Base-by-base conservation (phyloP, 2,329 filamentous ascomycete genomes). In the Fusarium armeniacum region DNA sequence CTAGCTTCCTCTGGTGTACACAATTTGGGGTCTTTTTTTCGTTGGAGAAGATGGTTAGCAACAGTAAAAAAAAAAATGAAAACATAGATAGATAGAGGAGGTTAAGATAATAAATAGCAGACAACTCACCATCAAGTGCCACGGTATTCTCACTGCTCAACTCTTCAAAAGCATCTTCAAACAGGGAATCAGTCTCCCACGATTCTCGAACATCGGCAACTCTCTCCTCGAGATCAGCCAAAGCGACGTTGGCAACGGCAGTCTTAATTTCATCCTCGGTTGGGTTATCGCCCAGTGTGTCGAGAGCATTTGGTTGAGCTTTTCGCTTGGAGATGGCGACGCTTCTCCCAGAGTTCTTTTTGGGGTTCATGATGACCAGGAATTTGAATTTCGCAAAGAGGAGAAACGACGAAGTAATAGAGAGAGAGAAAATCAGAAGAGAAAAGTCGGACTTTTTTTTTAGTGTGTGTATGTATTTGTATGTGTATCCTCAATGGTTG, bases 1-100 rank as follows among this genome's bases (percentile, higher is more conserved):
- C 86, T 82, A 28, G 91, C 89, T 81, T 97, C 91, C 67, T 92
- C 87, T 13, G 89, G 83, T 2, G 89, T 89, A 80, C 90, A 93
- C 28, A 82, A 81, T 62, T 86, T 85, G 38, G 86, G 76, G 72
- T 81, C 81, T 79, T 62, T 57, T 36, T 57, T 60, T 24, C 32
- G 33, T 40, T 28, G 45, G 59, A 46, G 58, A 62, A 62, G 41
- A 18, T 32, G 41, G 61, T 62, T 50, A 67, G 36, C n/a, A 58
- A 30, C 10, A 30, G 9, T 9, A 30, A 53, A 26, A 62, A 45
- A 40, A 49, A 6, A 26, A 26, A 26, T 5, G 24, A 26, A 7
- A 26, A 26, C 5, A 26, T 20, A 26, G 24, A 26, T 5, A 26
- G 24, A 26, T 5, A 26, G 24, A 26, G 20, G 20, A 32, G 16